Evolutionary conservation across 1,284 basidiomycete genomes (phyloP).

Genomic region (Sanghuangporus weigelae): DNA sequence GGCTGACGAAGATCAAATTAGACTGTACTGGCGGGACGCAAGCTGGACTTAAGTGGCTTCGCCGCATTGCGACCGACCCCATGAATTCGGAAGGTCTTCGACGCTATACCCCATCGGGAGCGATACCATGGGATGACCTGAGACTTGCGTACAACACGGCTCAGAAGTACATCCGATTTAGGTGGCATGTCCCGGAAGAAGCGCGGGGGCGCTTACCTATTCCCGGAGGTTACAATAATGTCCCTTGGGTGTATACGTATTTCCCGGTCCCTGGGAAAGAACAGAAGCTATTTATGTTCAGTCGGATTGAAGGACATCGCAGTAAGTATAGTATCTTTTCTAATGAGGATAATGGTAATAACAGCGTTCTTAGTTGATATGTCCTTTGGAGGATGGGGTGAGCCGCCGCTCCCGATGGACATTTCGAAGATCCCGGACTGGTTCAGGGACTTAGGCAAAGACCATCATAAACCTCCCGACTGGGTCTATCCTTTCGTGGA

Average conservation of each 20-base stretch:
- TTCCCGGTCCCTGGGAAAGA: constrained; percentile 13
- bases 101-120: not conserved
- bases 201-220: constrained; percentile 9
- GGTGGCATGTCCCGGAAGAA: constrained; percentile 14
- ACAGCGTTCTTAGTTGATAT: not conserved
- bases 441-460: not conserved
- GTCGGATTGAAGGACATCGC: constrained; percentile 13
- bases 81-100: not conserved
- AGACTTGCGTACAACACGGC: constrained; percentile 12
- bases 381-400: constrained; percentile 1
- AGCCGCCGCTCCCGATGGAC: constrained; percentile 4
- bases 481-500: constrained; percentile 3
- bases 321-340: constrained; percentile 5
- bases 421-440: constrained; percentile 10
- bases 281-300: constrained; percentile 1
- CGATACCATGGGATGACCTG: constrained; percentile 7
- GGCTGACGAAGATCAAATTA: not conserved
- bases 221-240: constrained; percentile 10
- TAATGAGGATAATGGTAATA: not conserved
- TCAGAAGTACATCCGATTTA: not conserved
- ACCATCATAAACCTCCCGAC: not conserved
- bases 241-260: constrained; percentile 10
- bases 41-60: constrained; percentile 17
- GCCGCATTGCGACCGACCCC: constrained; percentile 2
- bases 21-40: constrained; percentile 19